These are phyloP conservation scores for Bipolaris cookei DNA, from an alignment of 2,329 filamentous ascomycete species.

Conservation along the genomic window DNA sequence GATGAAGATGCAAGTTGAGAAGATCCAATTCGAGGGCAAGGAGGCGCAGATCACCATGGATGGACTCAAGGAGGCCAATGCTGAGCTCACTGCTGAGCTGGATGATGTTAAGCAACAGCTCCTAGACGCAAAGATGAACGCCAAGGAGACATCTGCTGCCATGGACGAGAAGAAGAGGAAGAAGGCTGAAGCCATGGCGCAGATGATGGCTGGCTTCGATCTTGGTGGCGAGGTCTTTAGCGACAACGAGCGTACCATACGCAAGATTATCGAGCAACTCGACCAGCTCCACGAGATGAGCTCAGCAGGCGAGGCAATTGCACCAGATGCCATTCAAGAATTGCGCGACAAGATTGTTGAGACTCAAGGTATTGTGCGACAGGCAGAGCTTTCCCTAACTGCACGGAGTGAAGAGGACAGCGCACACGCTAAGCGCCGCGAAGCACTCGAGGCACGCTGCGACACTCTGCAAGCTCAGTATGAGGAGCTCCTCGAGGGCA, in stretches of 20 bases:
- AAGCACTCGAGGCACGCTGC: constrained; percentile 79
- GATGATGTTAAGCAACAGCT: constrained; percentile 97
- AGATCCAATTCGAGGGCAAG: constrained; percentile 93
- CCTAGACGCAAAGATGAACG: constrained; percentile 93
- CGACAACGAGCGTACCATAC: constrained; percentile 85
- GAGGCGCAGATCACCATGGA: constrained; percentile 98
- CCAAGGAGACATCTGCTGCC: constrained; percentile 88
- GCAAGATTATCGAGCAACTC: constrained; percentile 81
- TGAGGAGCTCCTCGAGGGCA: constrained; percentile 79
- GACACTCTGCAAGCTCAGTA: constrained; percentile 80
- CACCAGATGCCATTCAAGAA: constrained; percentile 79
- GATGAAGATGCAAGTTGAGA: constrained; percentile 95
- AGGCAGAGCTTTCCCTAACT: constrained; percentile 86
- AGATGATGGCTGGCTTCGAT: constrained; percentile 99
- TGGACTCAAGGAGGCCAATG: constrained; percentile 91
- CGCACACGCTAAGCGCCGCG: constrained; percentile 68
- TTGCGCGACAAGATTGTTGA: constrained; percentile 82
- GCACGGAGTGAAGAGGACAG: constrained; percentile 68
- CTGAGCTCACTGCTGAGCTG: constrained; percentile 87
- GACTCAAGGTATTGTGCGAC: constrained; percentile 88
- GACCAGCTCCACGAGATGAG: constrained; percentile 80
- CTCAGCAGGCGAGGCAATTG: constrained; percentile 76
- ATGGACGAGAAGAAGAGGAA: constrained; percentile 97
- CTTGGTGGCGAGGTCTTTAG: constrained; percentile 92
- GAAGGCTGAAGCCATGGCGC: constrained; percentile 98